Evolutionary conservation across 2,329 filamentous ascomycete species (phyloP).

Genomic region (Penicillium sp.): DNA sequence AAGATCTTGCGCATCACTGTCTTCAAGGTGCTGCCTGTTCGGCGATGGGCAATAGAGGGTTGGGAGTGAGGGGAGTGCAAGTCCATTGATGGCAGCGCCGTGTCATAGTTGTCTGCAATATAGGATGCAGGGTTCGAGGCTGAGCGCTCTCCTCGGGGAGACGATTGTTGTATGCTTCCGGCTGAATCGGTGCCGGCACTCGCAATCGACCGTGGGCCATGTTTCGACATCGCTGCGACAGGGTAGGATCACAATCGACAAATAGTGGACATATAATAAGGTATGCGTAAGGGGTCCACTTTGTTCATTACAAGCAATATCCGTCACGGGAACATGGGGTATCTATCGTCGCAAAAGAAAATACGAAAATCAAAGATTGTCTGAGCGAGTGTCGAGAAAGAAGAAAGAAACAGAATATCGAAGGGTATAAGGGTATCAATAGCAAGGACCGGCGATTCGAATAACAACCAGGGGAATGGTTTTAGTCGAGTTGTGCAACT

Average conservation of each 20-base stretch:
- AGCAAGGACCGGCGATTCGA: slow-evolving; percentile 15
- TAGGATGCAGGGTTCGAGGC: slow-evolving; percentile 17
- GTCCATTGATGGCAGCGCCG: slow-evolving; percentile 33
- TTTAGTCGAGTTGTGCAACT: slow-evolving; percentile 19
- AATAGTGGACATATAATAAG: not conserved
- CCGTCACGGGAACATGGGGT: slow-evolving; percentile 18
- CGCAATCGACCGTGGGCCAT: slow-evolving; percentile 16
- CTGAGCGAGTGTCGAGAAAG: slow-evolving; percentile 20
- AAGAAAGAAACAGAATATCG: not conserved
- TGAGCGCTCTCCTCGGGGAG: slow-evolving; percentile 17
- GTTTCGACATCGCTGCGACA: slow-evolving; percentile 16
- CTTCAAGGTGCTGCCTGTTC: slow-evolving; percentile 43
- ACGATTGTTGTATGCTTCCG: slow-evolving; percentile 10
- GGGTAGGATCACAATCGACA: not conserved
- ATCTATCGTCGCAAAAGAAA: slow-evolving; percentile 16
- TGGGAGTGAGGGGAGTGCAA: slow-evolving; percentile 21
- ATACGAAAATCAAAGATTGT: not conserved
- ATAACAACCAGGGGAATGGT: slow-evolving; percentile 14
- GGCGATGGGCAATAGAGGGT: slow-evolving; percentile 33
- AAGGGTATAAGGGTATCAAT: slow-evolving; percentile 8
- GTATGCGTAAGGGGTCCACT: not conserved
- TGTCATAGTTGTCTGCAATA: slow-evolving; percentile 26
- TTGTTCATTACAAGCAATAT: slow-evolving; percentile 23
- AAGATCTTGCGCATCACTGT: slow-evolving; percentile 48
- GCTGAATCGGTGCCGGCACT: slow-evolving; percentile 23